Conservation (phyloP, 2,329 filamentous ascomycete species). For the Colletotrichum lindemuthianum region DNA sequence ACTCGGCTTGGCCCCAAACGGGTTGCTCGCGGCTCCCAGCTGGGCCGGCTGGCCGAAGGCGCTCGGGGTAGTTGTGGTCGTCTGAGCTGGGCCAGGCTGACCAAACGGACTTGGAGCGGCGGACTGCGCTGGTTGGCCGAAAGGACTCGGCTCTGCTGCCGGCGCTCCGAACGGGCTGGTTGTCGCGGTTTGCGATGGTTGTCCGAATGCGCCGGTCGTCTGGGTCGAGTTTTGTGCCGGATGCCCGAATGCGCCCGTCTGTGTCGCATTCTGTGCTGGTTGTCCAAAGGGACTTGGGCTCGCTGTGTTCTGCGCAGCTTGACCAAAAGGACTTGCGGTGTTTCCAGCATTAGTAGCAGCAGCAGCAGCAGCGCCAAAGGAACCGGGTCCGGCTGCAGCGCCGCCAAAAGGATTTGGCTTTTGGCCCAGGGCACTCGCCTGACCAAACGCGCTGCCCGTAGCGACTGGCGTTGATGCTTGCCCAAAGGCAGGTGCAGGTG, state of each 20-base stretch:
- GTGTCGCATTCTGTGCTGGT: slow-evolving; percentile 17
- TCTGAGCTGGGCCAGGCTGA: slow-evolving; percentile 28
- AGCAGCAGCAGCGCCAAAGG: slow-evolving; percentile 33
- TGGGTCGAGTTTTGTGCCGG: slow-evolving; percentile 16
- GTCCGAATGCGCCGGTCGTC: slow-evolving; percentile 6
- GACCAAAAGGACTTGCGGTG: slow-evolving; percentile 24
- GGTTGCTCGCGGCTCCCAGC: slow-evolving; percentile 38
- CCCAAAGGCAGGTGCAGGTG: slow-evolving; percentile 37
- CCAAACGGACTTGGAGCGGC: slow-evolving; percentile 32
- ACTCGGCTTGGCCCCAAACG: slow-evolving; percentile 40
- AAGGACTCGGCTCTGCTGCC: slow-evolving; percentile 37
- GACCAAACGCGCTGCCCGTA: slow-evolving; percentile 47
- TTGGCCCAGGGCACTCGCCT: slow-evolving; percentile 48
- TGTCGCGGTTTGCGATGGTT: slow-evolving; percentile 10
- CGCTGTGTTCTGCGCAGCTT: slow-evolving; percentile 23
- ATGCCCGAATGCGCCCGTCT: slow-evolving; percentile 25
- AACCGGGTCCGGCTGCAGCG: slow-evolving; percentile 34
- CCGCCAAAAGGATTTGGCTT: slow-evolving; percentile 51
- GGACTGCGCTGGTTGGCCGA: slow-evolving; percentile 30
- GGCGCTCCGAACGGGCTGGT: slow-evolving; percentile 34
- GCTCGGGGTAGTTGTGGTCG: slow-evolving; percentile 26
- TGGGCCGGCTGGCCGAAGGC: slow-evolving; percentile 36
- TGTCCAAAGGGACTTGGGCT: slow-evolving; percentile 31
- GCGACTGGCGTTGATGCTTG: slow-evolving; percentile 30
- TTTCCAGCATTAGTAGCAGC: slow-evolving; percentile 4